phyloP scores from a whole-genome alignment of 106 monocot genomes.

The Triglochin maritima region DNA sequence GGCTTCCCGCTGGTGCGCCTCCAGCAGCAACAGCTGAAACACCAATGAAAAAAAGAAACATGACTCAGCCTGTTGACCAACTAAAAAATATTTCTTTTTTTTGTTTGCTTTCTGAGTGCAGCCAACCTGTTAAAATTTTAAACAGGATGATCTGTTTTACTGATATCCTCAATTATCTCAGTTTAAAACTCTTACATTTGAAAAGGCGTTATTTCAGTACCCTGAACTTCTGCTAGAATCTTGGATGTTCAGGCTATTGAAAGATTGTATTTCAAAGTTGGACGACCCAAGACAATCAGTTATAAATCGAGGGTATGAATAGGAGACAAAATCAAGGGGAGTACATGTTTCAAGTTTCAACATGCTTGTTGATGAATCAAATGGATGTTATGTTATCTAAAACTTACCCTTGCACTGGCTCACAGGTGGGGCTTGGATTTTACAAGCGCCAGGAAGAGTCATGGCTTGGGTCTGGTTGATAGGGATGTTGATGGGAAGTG shows the following conservation, averaged over 20 bases:
- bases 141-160: no score
- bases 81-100: background rate
- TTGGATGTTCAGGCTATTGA: no score
- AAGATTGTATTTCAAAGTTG: no score
- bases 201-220: background rate
- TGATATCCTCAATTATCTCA: no score
- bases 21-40: background rate
- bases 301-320: no score
- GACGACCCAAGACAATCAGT: no score
- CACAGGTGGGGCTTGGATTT: conserved; percentile 6
- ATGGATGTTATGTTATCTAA: background rate
- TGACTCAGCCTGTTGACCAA: background rate
- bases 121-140: no score
- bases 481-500: conserved; percentile 1
- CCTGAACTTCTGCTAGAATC: no score
- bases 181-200: no score
- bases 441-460: conserved; percentile 21
- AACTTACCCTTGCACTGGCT: conserved; percentile 9
- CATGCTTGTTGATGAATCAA: no score
- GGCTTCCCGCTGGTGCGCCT: background rate
- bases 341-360: no score
- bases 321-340: no score
- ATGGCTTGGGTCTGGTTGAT: conserved; percentile 20
- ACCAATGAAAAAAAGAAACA: background rate
- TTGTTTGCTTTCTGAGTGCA: background rate